Evolutionary conservation across 2,329 filamentous ascomycete genomes (phyloP).

Genomic region (Fusarium anthophilum): DNA sequence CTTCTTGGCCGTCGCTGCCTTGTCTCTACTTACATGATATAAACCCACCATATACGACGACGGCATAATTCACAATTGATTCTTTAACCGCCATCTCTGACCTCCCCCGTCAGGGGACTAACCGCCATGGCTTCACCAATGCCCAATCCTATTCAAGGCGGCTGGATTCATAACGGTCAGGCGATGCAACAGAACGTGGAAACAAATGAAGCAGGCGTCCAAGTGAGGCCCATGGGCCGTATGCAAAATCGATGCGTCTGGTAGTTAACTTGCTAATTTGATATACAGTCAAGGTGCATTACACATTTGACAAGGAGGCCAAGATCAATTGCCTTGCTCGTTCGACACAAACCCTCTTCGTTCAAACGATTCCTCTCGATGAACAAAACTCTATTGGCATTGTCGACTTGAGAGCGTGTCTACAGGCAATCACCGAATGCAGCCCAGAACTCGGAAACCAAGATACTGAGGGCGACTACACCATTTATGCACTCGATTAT

Average conservation of each 20-base stretch:
- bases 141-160: conserved; percentile 45
- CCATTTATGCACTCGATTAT: conserved; percentile 97
- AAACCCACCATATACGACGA: background rate
- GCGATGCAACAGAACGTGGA: conserved; percentile 44
- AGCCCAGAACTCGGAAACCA: conserved; percentile 83
- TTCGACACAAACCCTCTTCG: conserved; percentile 79
- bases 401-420: conserved; percentile 85
- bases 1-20: conserved; percentile 8
- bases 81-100: conserved; percentile 21
- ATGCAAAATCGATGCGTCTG: conserved; percentile 48
- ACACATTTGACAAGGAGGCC: conserved; percentile 91
- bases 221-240: conserved; percentile 74
- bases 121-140: conserved; percentile 53
- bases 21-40: background rate
- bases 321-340: conserved; percentile 91
- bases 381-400: conserved; percentile 84
- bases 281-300: conserved; percentile 87
- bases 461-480: conserved; percentile 85
- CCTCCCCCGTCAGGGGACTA: conserved; percentile 38
- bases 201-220: conserved; percentile 60
- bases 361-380: conserved; percentile 84
- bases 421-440: conserved; percentile 78
- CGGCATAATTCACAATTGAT: conserved; percentile 5
- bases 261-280: conserved; percentile 30
- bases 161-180: conserved; percentile 46